phyloP scores from a whole-genome alignment of 116 monocot genomes.

The Iris pallida region DNA sequence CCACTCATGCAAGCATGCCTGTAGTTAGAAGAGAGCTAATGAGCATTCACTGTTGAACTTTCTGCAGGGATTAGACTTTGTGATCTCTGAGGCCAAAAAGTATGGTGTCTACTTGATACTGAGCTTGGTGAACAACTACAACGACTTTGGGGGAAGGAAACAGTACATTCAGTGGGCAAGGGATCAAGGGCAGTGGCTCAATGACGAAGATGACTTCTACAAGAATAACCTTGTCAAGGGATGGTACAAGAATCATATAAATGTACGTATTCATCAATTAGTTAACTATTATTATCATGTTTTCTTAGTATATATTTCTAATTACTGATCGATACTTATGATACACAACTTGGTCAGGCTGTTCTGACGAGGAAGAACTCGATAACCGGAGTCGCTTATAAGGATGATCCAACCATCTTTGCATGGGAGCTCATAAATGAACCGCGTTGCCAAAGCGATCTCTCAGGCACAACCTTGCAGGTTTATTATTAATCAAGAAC shows the following conservation, averaged over 20 bases:
- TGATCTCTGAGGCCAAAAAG: slow-evolving; percentile 40
- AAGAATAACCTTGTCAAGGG: slow-evolving; percentile 24
- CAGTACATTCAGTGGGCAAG: slow-evolving; percentile 53
- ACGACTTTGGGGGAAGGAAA: slow-evolving; percentile 36
- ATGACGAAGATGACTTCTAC: slow-evolving; percentile 48
- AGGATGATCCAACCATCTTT: slow-evolving; percentile 68
- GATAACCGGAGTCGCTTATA: slow-evolving; percentile 57
- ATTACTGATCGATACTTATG: background rate
- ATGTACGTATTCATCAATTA: slow-evolving; percentile 11
- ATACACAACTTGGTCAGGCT: slow-evolving; percentile 22
- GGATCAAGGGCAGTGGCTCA: slow-evolving; percentile 20
- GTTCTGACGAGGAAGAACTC: slow-evolving; percentile 60
- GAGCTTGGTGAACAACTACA: slow-evolving; percentile 41
- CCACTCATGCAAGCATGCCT: no score
- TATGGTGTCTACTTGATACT: slow-evolving; percentile 37
- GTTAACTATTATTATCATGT: background rate
- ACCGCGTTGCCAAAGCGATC: slow-evolving; percentile 45
- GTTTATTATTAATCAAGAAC: slow-evolving; percentile 17
- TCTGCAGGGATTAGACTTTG: slow-evolving; percentile 40
- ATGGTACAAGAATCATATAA: slow-evolving; percentile 47
- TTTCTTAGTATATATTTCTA: background rate
- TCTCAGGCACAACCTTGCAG: slow-evolving; percentile 58
- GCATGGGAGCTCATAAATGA: slow-evolving; percentile 90
- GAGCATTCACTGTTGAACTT: background rate
- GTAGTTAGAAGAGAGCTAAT: no score